Conservation (phyloP, 2,329 filamentous ascomycete genomes). For the Aureobasidium pullulans region DNA sequence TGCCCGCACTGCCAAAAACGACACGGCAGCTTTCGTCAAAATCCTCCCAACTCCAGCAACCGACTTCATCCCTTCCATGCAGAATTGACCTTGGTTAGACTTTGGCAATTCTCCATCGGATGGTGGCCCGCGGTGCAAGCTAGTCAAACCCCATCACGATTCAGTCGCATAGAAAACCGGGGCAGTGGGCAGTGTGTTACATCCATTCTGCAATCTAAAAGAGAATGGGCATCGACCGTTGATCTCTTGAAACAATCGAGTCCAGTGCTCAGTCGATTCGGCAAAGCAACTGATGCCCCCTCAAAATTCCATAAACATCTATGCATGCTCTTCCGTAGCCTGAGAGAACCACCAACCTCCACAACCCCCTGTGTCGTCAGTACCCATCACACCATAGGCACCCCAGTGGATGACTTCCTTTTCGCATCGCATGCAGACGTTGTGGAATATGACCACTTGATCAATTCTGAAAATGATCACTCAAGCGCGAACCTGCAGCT, state of each 20-base stretch:
- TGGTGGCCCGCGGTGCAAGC: conserved; percentile 5
- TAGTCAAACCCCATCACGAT: neutral
- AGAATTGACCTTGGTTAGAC: neutral
- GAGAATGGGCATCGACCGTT: neutral
- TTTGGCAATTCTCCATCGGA: neutral
- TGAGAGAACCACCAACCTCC: neutral
- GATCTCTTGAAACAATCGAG: conserved; percentile 1
- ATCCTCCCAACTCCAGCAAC: neutral
- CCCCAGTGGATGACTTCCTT: neutral
- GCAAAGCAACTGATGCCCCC: neutral
- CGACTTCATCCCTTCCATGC: conserved; percentile 9
- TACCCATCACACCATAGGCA: neutral
- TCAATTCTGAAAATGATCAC: neutral
- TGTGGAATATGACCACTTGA: neutral
- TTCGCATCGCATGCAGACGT: conserved; percentile 4
- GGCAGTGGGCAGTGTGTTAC: neutral
- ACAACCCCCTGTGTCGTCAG: neutral
- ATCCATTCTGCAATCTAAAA: neutral
- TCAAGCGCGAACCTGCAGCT: neutral
- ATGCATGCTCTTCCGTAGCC: conserved; percentile 6
- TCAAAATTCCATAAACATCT: neutral
- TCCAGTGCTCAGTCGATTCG: neutral
- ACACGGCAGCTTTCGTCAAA: neutral
- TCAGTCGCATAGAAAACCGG: neutral
- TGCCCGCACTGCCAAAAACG: neutral